A percentile compares a stretch with the other conserved stretches of the same genome.
Evolutionary conservation across 2,329 filamentous ascomycete species (phyloP).

Genomic region (Trichothecium sympodiale): DNA sequence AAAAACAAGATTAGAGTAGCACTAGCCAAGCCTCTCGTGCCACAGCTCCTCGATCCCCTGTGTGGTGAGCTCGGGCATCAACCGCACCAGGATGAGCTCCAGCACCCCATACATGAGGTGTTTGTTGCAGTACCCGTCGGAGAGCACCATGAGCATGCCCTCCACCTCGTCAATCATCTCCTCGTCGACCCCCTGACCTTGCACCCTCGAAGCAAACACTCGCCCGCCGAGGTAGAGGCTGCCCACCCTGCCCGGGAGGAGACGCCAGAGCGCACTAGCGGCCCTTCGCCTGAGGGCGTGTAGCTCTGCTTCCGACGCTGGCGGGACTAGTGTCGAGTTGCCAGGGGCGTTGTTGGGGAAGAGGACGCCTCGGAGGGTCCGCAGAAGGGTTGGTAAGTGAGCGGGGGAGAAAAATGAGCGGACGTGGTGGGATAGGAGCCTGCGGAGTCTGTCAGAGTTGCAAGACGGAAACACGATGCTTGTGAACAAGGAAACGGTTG

Average conservation of each 20-base stretch:
- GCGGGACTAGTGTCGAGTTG: slow-evolving; percentile 48
- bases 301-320: slow-evolving; percentile 47
- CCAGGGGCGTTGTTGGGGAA: slow-evolving; percentile 78
- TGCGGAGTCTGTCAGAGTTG: no score
- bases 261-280: slow-evolving; percentile 44
- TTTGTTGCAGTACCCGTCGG: slow-evolving; percentile 83
- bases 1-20: neutral
- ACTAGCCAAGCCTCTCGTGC: slow-evolving; percentile 52
- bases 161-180: slow-evolving; percentile 48
- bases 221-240: slow-evolving; percentile 39
- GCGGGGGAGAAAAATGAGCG: slow-evolving; percentile 49
- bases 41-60: slow-evolving; percentile 60
- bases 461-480: no score
- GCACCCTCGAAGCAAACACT: slow-evolving; percentile 8
- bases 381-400: slow-evolving; percentile 54
- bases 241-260: slow-evolving; percentile 35
- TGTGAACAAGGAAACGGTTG: no score
- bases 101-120: slow-evolving; percentile 76
- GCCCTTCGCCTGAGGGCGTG: slow-evolving; percentile 54
- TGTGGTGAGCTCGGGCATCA: slow-evolving; percentile 76
- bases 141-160: slow-evolving; percentile 60
- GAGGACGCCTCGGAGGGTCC: slow-evolving; percentile 62
- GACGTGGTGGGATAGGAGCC: slow-evolving; percentile 47
- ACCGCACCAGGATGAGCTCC: slow-evolving; percentile 67
- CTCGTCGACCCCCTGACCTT: slow-evolving; percentile 26